These are phyloP conservation scores for Botryotinia calthae DNA, from an alignment of 2,329 filamentous ascomycete species.

Conservation along the genomic window DNA sequence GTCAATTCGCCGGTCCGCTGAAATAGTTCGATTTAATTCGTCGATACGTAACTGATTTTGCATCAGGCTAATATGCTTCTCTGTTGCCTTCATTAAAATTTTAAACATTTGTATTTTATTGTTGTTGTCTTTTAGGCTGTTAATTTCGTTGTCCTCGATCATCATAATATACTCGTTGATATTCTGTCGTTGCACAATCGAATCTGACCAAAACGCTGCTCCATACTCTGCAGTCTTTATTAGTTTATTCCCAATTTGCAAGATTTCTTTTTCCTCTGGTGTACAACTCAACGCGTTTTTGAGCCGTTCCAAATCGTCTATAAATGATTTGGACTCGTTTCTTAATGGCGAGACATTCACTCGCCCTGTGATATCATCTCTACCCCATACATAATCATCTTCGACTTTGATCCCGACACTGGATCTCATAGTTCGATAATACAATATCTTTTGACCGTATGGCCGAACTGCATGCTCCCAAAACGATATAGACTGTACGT, in stretches of 20 bases:
- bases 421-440: conserved; percentile 19
- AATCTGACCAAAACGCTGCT: not conserved
- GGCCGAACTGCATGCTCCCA: conserved; percentile 23
- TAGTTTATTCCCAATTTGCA: not conserved
- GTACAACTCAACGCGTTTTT: not conserved
- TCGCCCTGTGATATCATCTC: not conserved
- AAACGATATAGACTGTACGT: conserved; percentile 27
- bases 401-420: not conserved
- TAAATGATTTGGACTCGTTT: not conserved
- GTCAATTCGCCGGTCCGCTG: not conserved
- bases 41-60: not conserved
- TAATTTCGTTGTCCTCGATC: not conserved
- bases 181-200: not conserved
- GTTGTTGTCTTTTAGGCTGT: not conserved
- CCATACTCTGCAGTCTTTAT: not conserved
- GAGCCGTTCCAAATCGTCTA: not conserved
- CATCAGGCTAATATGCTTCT: not conserved
- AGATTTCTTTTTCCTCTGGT: not conserved
- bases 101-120: not conserved
- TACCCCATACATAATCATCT: not conserved
- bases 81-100: not conserved
- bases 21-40: not conserved
- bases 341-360: not conserved
- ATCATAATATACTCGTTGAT: not conserved
- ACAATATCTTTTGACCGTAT: conserved; percentile 23